phyloP scores from a whole-genome alignment of 228 moss, liverwort and hornwort genomes.

The Sphagnum fallax region DNA sequence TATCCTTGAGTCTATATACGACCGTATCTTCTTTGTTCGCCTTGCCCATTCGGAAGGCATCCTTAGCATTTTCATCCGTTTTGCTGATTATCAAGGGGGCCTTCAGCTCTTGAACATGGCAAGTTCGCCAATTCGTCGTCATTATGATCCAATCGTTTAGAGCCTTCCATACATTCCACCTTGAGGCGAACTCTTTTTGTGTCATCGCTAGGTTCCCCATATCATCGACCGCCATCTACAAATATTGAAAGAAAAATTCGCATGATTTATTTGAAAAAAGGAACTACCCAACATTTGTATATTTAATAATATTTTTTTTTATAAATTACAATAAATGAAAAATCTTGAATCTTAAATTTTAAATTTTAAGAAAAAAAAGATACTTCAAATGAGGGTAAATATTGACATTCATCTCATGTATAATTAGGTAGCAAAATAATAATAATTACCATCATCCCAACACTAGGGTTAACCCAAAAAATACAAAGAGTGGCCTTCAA shows the following conservation, averaged over 20 bases:
- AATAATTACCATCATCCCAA: too few relatives aligned
- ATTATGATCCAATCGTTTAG: slow-evolving; percentile 78
- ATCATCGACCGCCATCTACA: slow-evolving; percentile 84
- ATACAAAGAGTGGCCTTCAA: too few relatives aligned
- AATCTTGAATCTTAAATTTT: too few relatives aligned
- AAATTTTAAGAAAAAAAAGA: too few relatives aligned
- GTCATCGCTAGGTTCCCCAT: slow-evolving; percentile 77
- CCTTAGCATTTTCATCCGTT: slow-evolving; percentile 73
- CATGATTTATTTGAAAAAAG: too few relatives aligned
- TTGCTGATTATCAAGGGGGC: slow-evolving; percentile 42
- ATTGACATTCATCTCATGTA: too few relatives aligned
- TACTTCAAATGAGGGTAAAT: too few relatives aligned
- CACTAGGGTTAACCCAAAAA: too few relatives aligned
- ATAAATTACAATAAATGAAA: not conserved
- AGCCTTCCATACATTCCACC: slow-evolving; percentile 90
- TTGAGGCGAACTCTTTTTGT: slow-evolving; percentile 71
- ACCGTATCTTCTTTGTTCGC: slow-evolving; percentile 86
- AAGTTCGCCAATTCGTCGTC: slow-evolving; percentile 43
- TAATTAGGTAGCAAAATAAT: too few relatives aligned
- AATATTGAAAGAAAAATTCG: too few relatives aligned
- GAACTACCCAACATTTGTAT: too few relatives aligned
- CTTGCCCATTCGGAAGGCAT: slow-evolving; percentile 88
- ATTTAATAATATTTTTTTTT: too few relatives aligned
- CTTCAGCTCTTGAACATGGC: slow-evolving; percentile 48
- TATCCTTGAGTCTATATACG: slow-evolving; percentile 76